Evolutionary conservation across 768 basidiomycete species (phyloP).

Genomic region (Postia placenta): DNA sequence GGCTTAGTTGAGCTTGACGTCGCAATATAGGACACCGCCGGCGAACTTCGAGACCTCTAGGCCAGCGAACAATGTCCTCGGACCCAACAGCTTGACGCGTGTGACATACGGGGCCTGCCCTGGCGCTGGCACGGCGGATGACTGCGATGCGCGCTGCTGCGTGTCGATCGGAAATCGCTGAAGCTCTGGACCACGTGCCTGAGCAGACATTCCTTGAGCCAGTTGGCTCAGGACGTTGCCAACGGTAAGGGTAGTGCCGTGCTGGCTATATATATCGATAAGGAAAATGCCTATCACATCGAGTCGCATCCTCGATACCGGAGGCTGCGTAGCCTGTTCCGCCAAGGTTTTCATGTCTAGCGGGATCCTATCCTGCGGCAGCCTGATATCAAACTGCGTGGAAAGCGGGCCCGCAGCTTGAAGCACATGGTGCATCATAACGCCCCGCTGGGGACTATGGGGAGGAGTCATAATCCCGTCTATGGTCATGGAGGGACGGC

Average conservation of each 20-base stretch:
- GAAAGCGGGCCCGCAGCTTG: constrained; percentile 4
- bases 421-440: background rate
- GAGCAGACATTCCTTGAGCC: constrained; percentile 1
- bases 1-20: constrained; percentile 3
- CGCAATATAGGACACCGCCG: constrained; percentile 5
- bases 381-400: constrained; percentile 8
- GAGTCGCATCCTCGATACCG: constrained; percentile 5
- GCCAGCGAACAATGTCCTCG: background rate
- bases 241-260: constrained; percentile 7
- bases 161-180: background rate
- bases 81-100: background rate
- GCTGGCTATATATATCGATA: constrained; percentile 4
- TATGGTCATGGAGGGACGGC: background rate
- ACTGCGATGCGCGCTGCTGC: background rate
- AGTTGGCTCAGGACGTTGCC: constrained; percentile 10
- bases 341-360: background rate
- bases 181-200: background rate
- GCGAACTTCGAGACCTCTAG: constrained; percentile 1
- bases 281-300: constrained; percentile 2
- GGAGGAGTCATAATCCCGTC: constrained; percentile 18
- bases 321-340: constrained; percentile 9
- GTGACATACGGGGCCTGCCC: background rate
- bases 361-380: background rate
- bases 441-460: constrained; percentile 10
- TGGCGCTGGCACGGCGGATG: background rate